These are phyloP conservation scores for Amoeboaphelidium occidentale DNA, from an alignment of 371 early-diverging fungal species.

Conservation along the genomic window DNA sequence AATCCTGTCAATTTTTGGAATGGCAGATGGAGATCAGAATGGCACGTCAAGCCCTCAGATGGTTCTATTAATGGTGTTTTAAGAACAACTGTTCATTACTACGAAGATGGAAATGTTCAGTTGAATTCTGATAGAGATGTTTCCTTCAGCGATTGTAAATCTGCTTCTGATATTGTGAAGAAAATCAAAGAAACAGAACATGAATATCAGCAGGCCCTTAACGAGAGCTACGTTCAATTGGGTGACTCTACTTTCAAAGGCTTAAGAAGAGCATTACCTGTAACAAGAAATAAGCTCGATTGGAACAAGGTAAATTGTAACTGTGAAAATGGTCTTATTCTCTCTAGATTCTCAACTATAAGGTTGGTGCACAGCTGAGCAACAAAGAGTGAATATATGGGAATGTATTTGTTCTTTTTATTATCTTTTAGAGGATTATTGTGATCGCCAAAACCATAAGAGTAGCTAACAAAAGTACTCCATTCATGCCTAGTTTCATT, in stretches of 20 bases:
- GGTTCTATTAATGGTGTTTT: constrained; percentile 35
- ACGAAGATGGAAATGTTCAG: constrained; percentile 96
- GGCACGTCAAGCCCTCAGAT: constrained; percentile 28
- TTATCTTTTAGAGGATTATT: not conserved
- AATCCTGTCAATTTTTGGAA: constrained; percentile 83
- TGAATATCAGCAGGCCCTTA: constrained; percentile 52
- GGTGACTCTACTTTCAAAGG: constrained; percentile 67
- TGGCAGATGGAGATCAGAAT: constrained; percentile 69
- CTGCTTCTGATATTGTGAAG: constrained; percentile 29
- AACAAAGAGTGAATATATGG: not conserved
- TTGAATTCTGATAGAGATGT: constrained; percentile 9
- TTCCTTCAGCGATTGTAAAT: constrained; percentile 3
- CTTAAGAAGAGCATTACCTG: constrained; percentile 65
- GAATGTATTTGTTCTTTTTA: not conserved
- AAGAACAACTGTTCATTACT: constrained; percentile 73
- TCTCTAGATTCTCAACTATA: not conserved
- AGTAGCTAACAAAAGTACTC: too few species aligned
- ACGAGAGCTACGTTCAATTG: constrained; percentile 49
- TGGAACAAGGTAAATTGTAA: not conserved
- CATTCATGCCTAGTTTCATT: too few species aligned
- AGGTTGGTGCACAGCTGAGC: not conserved
- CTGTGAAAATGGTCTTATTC: too few species aligned
- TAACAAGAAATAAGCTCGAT: constrained; percentile 72
- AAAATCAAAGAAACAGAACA: constrained; percentile 42
- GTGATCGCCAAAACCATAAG: too few species aligned